Base-by-base conservation (phyloP, 1,284 basidiomycete genomes). In the Pyrrhoderma noxium region DNA sequence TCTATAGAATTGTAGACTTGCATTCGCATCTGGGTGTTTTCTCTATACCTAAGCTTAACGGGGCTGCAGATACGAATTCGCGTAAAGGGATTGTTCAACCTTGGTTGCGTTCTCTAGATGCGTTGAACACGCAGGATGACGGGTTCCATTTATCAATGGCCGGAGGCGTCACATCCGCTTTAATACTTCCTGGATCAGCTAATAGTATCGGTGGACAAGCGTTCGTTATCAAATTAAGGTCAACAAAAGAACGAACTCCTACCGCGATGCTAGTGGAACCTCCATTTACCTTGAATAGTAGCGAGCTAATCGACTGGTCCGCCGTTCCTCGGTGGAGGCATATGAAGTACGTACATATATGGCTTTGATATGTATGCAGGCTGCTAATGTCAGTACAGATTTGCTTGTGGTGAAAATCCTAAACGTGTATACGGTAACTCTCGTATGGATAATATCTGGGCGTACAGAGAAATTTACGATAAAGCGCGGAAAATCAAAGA, bases 401-500 rank as follows among this genome's bases (percentile, higher is more conserved):
- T 70, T 56, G 69, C 69, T 14, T 71, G 70, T 50, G 70, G 69
- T 62, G 68, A 70, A 51, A 70, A 70, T 51, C 68, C 66, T 2
- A 62, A 58, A 37, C 46, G 68, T 40, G 64, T 66, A 27, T 72
- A 73, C 45, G 57, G 58, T 4, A 59, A 60, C 22, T 70, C 70
- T 13, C 68, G 72, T 4, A 73, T 74, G 72, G 71, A 74, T 57
- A 71, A 66, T 1, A 61, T 68, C 8, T 74, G 71, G 70, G 64
- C 64, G 4, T 70, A 71, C 58, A 69, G 72, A 4, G 58, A 68
- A 47, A 71, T 69, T 2, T 93, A 93, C 61, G 74, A 84, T 46
- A 79, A 79, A 36, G 92, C 91, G 2, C 76, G 80, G 16, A 71
- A 80, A 61, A 73, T 94, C 57, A 89, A 86, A 64, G 71, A 78